Evolutionary conservation across 2,329 filamentous ascomycete species (phyloP).

Genomic region (Coniochaeta pulveracea): DNA sequence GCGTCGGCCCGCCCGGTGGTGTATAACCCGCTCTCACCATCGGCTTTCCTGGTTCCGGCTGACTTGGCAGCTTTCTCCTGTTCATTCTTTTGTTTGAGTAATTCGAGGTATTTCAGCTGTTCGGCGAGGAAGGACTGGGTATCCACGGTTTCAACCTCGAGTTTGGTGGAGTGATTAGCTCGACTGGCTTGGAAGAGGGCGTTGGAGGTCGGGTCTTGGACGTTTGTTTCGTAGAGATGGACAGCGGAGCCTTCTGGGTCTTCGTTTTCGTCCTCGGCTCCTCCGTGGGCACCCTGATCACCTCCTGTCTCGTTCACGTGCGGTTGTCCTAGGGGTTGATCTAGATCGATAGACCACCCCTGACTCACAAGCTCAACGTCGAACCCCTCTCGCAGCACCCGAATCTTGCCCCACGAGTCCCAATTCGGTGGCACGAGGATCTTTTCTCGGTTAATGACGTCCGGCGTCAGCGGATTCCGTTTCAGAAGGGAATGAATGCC

Average conservation of each 20-base stretch:
- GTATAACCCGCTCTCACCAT: slow-evolving; percentile 9
- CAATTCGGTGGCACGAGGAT: slow-evolving; percentile 92
- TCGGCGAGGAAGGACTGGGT: slow-evolving; percentile 66
- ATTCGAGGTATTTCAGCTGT: slow-evolving; percentile 68
- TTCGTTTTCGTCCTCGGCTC: slow-evolving; percentile 12
- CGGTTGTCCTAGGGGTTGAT: slow-evolving; percentile 35
- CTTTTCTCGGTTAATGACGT: slow-evolving; percentile 88
- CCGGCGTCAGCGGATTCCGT: slow-evolving; percentile 70
- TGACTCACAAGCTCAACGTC: slow-evolving; percentile 79
- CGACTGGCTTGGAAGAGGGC: slow-evolving; percentile 43
- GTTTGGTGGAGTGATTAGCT: slow-evolving; percentile 27
- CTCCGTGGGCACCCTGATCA: slow-evolving; percentile 8
- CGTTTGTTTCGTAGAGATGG: slow-evolving; percentile 65
- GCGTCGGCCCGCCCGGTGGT: slow-evolving; percentile 11
- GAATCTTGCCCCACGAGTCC: slow-evolving; percentile 97
- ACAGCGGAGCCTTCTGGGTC: slow-evolving; percentile 50
- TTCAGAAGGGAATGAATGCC: slow-evolving; percentile 78
- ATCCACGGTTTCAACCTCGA: slow-evolving; percentile 59
- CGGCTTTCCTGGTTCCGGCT: slow-evolving; percentile 26
- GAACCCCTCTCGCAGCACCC: slow-evolving; percentile 82
- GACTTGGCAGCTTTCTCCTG: slow-evolving; percentile 25
- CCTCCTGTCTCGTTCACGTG: slow-evolving; percentile 8
- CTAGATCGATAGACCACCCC: slow-evolving; percentile 78
- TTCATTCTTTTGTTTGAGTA: slow-evolving; percentile 43
- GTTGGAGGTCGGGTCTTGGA: slow-evolving; percentile 61